Percentiles rank a stretch among this genome's conserved stretches.
Conservation (phyloP, 164 flowering plant species). For the Taxillus chinensis region DNA sequence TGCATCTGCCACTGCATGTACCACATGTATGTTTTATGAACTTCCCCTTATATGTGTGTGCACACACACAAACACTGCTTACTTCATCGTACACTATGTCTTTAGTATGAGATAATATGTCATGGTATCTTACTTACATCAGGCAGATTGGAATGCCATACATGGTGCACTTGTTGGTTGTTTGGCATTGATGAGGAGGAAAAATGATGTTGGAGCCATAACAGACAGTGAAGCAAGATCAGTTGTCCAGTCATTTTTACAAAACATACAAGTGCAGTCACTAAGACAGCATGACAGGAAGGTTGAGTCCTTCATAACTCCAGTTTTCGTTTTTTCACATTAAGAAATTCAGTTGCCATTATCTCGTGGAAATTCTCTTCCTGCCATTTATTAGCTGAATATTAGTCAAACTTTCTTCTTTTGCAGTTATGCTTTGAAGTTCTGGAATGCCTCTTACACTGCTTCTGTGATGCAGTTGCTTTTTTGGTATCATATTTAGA, state of each 20-base stretch:
- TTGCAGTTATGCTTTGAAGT: conserved; percentile 88
- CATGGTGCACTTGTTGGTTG: conserved; percentile 95
- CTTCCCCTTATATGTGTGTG: too few species aligned
- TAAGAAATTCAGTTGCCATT: not conserved
- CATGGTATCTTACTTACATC: conserved; percentile 30
- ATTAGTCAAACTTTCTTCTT: not conserved
- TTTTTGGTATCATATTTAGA: conserved; percentile 37
- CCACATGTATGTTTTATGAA: too few species aligned
- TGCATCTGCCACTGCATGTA: too few species aligned
- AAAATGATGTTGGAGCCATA: conserved; percentile 42
- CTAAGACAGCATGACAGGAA: conserved; percentile 78
- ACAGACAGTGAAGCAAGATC: conserved; percentile 46
- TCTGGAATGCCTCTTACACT: conserved; percentile 54
- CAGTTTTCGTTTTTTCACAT: not conserved
- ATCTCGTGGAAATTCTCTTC: not conserved
- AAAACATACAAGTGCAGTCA: conserved; percentile 67
- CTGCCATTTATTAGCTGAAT: not conserved
- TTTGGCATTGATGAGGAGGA: conserved; percentile 74
- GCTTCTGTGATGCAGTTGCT: conserved; percentile 36
- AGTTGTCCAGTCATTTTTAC: conserved; percentile 44
- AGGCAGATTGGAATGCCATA: conserved; percentile 98
- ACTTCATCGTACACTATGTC: too few species aligned
- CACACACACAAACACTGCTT: too few species aligned
- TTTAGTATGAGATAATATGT: conserved; percentile 10
- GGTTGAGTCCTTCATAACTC: conserved; percentile 23